phyloP scores from a whole-genome alignment of 345 rosid genomes.

The Aegle marmelos region DNA sequence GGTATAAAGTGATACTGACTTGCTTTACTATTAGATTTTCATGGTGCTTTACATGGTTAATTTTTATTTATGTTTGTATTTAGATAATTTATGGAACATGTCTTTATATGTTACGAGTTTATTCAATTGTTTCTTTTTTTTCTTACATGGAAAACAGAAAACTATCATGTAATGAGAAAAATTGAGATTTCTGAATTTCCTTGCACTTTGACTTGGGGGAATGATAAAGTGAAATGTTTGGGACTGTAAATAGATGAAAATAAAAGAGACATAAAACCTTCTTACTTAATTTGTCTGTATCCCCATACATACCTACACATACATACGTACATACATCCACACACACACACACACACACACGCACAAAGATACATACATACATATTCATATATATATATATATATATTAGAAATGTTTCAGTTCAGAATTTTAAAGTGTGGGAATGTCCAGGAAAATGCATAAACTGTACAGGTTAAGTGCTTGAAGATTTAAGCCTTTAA shows the following conservation, averaged over 20 bases:
- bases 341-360: no score
- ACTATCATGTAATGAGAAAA: background rate
- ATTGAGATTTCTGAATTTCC: background rate
- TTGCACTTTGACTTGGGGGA: background rate
- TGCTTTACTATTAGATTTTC: background rate
- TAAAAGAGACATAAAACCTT: background rate
- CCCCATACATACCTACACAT: no score
- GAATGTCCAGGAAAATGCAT: no score
- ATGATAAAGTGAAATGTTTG: background rate
- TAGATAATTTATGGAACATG: background rate
- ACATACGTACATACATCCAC: no score
- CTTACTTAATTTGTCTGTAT: background rate
- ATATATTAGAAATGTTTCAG: no score
- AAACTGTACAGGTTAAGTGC: no score
- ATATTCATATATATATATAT: no score
- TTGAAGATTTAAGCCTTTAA: no score
- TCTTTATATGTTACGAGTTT: background rate
- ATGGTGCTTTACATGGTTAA: background rate
- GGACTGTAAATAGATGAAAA: background rate
- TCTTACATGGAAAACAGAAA: background rate
- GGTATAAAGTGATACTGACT: slow-evolving; percentile 34
- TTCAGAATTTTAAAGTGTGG: no score
- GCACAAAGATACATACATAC: no score
- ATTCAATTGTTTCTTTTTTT: background rate
- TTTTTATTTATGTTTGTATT: slow-evolving; percentile 11